phyloP scores from a whole-genome alignment of 202 grass and related monocot genomes.

The Brachypodium distachyon region DNA sequence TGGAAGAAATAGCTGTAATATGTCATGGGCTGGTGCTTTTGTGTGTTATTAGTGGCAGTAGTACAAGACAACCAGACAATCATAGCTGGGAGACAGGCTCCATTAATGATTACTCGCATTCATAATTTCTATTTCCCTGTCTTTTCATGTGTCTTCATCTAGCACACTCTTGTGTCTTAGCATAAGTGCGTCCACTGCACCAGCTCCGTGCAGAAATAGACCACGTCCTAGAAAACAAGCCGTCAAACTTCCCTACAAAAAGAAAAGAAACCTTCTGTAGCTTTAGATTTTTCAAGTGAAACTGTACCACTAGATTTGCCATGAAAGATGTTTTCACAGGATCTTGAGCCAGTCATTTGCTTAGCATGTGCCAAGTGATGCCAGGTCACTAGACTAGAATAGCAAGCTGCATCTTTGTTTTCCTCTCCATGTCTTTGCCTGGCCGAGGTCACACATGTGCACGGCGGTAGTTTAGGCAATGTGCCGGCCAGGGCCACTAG shows the following conservation, averaged over 20 bases:
- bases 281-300: background rate
- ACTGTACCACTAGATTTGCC: background rate
- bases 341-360: background rate
- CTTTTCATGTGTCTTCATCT: background rate
- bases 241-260: background rate
- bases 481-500: slow-evolving; percentile 13
- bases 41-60: slow-evolving; percentile 5
- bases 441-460: slow-evolving; percentile 27
- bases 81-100: slow-evolving; percentile 21
- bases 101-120: slow-evolving; percentile 38
- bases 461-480: slow-evolving; percentile 14
- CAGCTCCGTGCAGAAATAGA: background rate
- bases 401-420: too few relatives aligned
- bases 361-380: background rate
- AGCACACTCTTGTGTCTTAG: background rate
- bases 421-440: slow-evolving; percentile 6
- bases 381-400: background rate
- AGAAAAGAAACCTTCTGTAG: too few relatives aligned
- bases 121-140: background rate
- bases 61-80: slow-evolving; percentile 24
- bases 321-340: background rate
- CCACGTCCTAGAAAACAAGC: background rate
- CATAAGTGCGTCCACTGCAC: background rate
- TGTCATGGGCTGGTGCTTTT: slow-evolving; percentile 38
- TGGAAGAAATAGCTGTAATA: slow-evolving; percentile 37